Conservation (phyloP, 805 yeast genomes). For the Saturnispora halmiae region DNA sequence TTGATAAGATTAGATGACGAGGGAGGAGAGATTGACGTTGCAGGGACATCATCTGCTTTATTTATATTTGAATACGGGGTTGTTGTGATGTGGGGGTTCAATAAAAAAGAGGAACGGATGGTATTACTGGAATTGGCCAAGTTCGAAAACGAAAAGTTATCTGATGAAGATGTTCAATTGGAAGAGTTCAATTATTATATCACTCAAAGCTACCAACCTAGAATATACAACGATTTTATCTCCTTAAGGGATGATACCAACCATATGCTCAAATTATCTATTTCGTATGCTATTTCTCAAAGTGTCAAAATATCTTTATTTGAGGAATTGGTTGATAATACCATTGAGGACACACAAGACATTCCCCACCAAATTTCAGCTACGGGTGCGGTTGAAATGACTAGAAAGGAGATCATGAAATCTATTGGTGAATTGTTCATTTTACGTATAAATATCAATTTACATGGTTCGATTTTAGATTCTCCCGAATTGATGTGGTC, state of each 20-base stretch:
- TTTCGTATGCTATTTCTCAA: conserved; percentile 93
- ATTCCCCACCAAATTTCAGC: conserved; percentile 93
- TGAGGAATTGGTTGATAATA: conserved; percentile 92
- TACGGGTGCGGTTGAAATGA: conserved; percentile 92
- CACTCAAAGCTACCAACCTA: conserved; percentile 88
- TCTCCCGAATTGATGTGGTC: conserved; percentile 99
- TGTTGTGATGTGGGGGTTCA: conserved; percentile 94
- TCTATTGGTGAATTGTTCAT: conserved; percentile 94
- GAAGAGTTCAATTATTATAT: conserved; percentile 95
- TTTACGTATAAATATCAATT: conserved; percentile 67
- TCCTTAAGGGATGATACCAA: conserved; percentile 83
- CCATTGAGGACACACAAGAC: conserved; percentile 95
- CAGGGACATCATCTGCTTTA: conserved; percentile 65
- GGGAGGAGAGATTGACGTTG: conserved; percentile 90
- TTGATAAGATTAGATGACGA: conserved; percentile 77
- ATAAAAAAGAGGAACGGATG: conserved; percentile 70
- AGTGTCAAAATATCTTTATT: conserved; percentile 90
- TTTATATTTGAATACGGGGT: conserved; percentile 95
- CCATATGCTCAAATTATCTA: conserved; percentile 85
- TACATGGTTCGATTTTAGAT: conserved; percentile 84
- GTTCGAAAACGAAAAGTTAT: conserved; percentile 85
- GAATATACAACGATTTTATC: conserved; percentile 91
- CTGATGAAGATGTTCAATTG: conserved; percentile 84
- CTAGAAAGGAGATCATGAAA: conserved; percentile 91
- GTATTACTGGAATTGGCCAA: conserved; percentile 78